phyloP scores from a whole-genome alignment of 306 rosid genomes.

The Pyrus betulifolia region DNA sequence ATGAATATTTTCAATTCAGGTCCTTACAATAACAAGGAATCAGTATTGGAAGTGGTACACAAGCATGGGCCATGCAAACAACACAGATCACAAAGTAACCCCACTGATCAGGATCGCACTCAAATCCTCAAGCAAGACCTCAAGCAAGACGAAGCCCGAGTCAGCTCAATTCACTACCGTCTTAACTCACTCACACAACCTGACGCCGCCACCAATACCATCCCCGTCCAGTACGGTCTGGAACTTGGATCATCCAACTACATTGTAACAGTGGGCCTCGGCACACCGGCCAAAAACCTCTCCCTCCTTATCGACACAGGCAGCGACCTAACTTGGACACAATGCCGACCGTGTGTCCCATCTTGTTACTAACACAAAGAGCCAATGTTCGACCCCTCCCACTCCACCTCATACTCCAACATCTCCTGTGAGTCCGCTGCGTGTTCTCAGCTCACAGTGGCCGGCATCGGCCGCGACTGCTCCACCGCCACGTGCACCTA shows the following conservation, averaged over 20 bases:
- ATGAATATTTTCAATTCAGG: background rate
- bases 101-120: background rate
- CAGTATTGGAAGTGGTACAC: background rate
- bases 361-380: background rate
- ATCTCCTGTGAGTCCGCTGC: background rate
- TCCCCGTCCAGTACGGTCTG: background rate
- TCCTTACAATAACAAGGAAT: background rate
- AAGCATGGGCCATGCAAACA: background rate
- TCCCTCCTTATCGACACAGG: background rate
- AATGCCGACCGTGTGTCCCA: background rate
- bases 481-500: conserved; percentile 30
- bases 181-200: background rate
- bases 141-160: background rate
- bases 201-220: background rate
- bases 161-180: background rate
- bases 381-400: background rate
- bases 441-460: background rate
- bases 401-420: background rate
- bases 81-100: background rate
- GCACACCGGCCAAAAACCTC: background rate
- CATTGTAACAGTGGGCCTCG: background rate
- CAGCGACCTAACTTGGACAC: background rate
- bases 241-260: background rate
- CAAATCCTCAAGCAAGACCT: background rate
- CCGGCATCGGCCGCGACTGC: conserved; percentile 9